Conservation (phyloP, 2,329 filamentous ascomycete species). For the Aspergillus phoenicis region DNA sequence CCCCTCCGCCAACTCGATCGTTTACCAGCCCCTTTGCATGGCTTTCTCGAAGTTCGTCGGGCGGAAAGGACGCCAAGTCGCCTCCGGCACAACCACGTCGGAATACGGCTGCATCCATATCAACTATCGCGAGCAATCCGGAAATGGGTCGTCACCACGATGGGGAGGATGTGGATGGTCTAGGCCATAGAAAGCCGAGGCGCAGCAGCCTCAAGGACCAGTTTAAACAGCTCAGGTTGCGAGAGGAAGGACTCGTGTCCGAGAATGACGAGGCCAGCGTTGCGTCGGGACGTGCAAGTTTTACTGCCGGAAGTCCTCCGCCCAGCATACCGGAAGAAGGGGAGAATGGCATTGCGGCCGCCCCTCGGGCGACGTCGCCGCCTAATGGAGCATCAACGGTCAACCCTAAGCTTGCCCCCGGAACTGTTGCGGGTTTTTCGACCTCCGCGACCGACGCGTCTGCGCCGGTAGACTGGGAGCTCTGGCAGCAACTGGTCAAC, state of each 20-base stretch:
- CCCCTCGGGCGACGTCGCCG: constrained; percentile 34
- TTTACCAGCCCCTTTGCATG: constrained; percentile 86
- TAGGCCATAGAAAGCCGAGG: constrained; percentile 49
- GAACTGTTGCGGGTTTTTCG: constrained; percentile 80
- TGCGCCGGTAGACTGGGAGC: constrained; percentile 90
- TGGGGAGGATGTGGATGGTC: constrained; percentile 56
- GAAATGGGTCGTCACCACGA: constrained; percentile 79
- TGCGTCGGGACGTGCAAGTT: constrained; percentile 46
- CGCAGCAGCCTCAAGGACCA: constrained; percentile 73
- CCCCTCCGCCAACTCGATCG: constrained; percentile 60
- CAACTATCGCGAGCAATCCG: constrained; percentile 76
- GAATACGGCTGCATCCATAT: constrained; percentile 78
- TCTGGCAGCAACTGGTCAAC: constrained; percentile 96
- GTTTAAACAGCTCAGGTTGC: constrained; percentile 75
- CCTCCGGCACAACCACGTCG: constrained; percentile 58
- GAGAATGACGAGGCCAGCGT: constrained; percentile 59
- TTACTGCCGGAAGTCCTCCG: constrained; percentile 53
- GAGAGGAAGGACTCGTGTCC: constrained; percentile 68
- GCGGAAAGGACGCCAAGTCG: constrained; percentile 59
- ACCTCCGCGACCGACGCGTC: constrained; percentile 66
- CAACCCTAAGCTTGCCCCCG: constrained; percentile 74
- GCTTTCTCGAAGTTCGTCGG: constrained; percentile 68
- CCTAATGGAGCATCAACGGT: constrained; percentile 63
- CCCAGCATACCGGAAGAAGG: constrained; percentile 51
- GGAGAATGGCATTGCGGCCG: constrained; percentile 41